phyloP scores from a whole-genome alignment of 768 basidiomycete species.

The Hortiboletus flavorubellus region DNA sequence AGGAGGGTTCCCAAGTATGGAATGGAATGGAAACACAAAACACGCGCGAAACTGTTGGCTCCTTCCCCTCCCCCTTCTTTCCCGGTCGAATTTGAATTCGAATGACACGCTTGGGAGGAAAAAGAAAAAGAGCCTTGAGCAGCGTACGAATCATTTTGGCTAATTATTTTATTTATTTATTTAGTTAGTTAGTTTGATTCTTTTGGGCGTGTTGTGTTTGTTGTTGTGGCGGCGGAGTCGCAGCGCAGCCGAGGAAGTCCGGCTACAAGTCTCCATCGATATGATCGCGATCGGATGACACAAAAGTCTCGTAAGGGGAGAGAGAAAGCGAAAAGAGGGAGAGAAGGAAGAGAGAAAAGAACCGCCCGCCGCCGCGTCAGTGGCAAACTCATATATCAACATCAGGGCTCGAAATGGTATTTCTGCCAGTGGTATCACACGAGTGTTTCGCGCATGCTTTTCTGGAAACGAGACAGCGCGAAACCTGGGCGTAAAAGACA shows the following conservation, averaged over 20 bases:
- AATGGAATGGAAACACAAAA: not conserved
- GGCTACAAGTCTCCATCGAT: not conserved
- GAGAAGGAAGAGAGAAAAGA: not conserved
- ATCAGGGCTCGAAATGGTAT: conserved; percentile 5
- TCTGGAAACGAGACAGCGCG: not conserved
- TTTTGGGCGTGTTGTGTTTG: not conserved
- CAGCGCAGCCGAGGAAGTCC: conserved; percentile 8
- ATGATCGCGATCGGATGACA: conserved; percentile 8
- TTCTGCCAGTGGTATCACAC: conserved; percentile 6
- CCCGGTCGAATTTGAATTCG: not conserved
- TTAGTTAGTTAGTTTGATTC: too few species aligned
- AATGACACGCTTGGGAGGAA: too few species aligned
- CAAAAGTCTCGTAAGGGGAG: conserved; percentile 4
- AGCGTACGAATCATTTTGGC: too few species aligned
- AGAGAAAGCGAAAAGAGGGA: not conserved
- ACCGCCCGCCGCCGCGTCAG: conserved; percentile 11
- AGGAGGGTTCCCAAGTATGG: too few species aligned
- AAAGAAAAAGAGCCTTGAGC: too few species aligned
- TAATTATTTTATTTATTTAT: too few species aligned
- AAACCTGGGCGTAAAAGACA: conserved; percentile 5
- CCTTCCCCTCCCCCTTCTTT: too few species aligned
- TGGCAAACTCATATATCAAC: conserved; percentile 5
- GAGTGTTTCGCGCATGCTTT: conserved; percentile 17
- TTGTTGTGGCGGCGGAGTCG: not conserved
- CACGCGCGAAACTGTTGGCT: not conserved